Evolutionary conservation across 2,329 filamentous ascomycete genomes (phyloP).

Genomic region (Scedosporium boydii): DNA sequence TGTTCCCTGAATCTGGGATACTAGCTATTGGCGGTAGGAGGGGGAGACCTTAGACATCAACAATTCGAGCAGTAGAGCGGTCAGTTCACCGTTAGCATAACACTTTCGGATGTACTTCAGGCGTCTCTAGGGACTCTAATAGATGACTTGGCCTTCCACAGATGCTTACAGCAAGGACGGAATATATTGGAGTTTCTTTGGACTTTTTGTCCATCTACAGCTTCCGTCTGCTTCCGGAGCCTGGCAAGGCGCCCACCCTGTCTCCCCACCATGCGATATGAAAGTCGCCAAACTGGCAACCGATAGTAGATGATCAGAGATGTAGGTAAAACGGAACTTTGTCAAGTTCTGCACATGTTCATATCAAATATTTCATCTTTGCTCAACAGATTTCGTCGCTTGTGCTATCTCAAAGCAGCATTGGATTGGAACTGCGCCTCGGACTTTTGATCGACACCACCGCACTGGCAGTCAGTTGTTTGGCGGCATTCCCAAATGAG

Average conservation of each 20-base stretch:
- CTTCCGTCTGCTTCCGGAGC: conserved; percentile 10
- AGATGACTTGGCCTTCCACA: background rate
- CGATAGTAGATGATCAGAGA: background rate
- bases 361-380: background rate
- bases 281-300: background rate
- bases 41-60: background rate
- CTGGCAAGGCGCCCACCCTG: conserved; percentile 10
- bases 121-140: background rate
- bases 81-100: background rate
- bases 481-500: conserved; percentile 12
- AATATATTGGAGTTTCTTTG: conserved; percentile 5
- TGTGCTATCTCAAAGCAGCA: background rate
- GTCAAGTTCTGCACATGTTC: background rate
- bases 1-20: background rate
- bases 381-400: background rate
- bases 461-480: conserved; percentile 11
- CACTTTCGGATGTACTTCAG: background rate
- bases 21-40: background rate
- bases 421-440: conserved; percentile 6
- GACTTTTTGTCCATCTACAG: conserved; percentile 7
- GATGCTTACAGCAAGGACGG: background rate
- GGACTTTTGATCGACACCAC: conserved; percentile 3
- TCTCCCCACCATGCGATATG: background rate
- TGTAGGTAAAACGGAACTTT: background rate
- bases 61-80: background rate